Evolutionary conservation across 495 filamentous ascomycete genomes (phyloP), one percentile per base, ranked within the genome.

Genomic region (Hypomontagnella submonticulosa): DNA sequence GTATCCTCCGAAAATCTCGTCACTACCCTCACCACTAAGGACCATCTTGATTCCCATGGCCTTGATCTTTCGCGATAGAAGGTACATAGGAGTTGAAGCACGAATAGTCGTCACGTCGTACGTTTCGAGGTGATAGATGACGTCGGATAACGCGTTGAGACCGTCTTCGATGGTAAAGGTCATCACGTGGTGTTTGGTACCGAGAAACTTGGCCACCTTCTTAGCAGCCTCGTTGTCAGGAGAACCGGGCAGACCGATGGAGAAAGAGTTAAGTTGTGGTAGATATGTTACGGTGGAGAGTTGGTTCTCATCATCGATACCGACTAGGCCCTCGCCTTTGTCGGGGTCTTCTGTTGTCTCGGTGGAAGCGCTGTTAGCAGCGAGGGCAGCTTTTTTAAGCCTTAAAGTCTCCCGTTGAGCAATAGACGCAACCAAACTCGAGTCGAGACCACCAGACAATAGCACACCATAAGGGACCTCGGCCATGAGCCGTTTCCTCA

Each of bases 21-120:
- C 95, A 72, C 88, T 92, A 59, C 95, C 95, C 81, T 99, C 95
- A 55, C 95, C 95, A 73, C 89, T 93, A 40, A 99, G 84, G 57
- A 99, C 95, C 95, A 99, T 99, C 86, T 99, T 99, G 56, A 99
- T 92, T 62, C 95, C 96, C 85, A 97, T 89, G 13, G 92, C 95
- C 84, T 99, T 99, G 83, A 99, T 98, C 81, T 98, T 99, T 71
- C 95, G 90, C 65, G 90, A 92, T 11, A 99, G 87, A 50, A 99
- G 84, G 81, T 96, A 99, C 95, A 99, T 99, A 56, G 95, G 95
- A 4, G 95, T 99, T 15, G 96, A 98, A 38, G 95, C 95, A 77
- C 95, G 92, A 75, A 99, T 97, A 12, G 95, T 99, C 55, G 95
- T 99, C 12, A 99, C 96, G 78, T 99, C 95, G 79, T 91, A 99